Evolutionary conservation across 2,329 filamentous ascomycete species (phyloP), one percentile per base, ranked within the genome.

Genomic region (Mycosphaerella sp.): DNA sequence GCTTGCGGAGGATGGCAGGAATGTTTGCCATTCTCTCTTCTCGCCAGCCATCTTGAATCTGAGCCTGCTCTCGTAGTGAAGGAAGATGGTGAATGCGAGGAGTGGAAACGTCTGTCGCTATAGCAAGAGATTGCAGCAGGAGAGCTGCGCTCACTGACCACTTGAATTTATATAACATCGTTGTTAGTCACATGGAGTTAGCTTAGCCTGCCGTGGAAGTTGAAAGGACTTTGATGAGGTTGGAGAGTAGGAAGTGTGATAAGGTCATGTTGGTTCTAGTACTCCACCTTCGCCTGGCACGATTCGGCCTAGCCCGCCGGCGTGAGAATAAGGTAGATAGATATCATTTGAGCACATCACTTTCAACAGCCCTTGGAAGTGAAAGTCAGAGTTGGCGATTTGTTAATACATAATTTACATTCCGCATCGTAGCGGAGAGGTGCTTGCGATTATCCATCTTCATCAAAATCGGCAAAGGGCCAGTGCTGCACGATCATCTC

Each of bases 391-490:
- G 14, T 17, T 17, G 14, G 14, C 14, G 14, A 17, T 17, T 17
- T 17, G 14, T 17, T 17, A 1, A 17, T 17, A 17, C 14, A 17
- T 17, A 17, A 17, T 17, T 17, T 17, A 17, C 14, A 17, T 17
- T 17, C 14, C 14, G 14, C 14, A 17, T 17, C 14, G 14, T 17
- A 17, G 14, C 14, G 14, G 14, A 17, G 14, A 17, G 14, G 14
- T 17, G 14, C 14, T 17, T 17, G 14, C 14, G 14, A 17, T 17
- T 17, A 17, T 39, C 45, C 49, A 8, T 56, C 40, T 45, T 70
- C 67, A 54, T 69, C 62, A 52, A 62, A 66, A 47, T 70, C 67
- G 55, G 66, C 60, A 29, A 64, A 63, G 1, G 50, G 48, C 62
- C 62, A 64, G 32, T 63, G 48, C 21, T 44, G 31, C 36, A 29